These are phyloP conservation scores for Huntiella moniliformis DNA, from an alignment of 2,329 filamentous ascomycete species.

Conservation along the genomic window DNA sequence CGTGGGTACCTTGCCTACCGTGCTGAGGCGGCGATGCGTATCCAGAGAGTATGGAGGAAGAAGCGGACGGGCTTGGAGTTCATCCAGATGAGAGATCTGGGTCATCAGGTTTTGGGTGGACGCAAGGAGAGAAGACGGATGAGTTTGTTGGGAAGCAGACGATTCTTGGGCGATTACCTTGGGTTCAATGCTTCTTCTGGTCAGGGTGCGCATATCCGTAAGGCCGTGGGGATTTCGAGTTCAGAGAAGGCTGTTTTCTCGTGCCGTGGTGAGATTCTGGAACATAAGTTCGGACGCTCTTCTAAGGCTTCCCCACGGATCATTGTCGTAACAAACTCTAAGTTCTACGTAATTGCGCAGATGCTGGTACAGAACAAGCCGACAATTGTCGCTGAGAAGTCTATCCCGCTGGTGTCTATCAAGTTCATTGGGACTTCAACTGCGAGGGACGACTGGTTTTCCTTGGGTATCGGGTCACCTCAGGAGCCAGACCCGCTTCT, in stretches of 20 bases:
- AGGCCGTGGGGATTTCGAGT: constrained; percentile 47
- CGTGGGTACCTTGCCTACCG: constrained; percentile 87
- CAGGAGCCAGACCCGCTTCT: constrained; percentile 88
- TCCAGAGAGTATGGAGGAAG: constrained; percentile 89
- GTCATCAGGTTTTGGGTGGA: constrained; percentile 61
- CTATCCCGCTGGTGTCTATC: constrained; percentile 69
- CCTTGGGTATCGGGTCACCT: constrained; percentile 69
- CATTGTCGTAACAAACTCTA: constrained; percentile 65
- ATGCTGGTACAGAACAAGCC: constrained; percentile 64
- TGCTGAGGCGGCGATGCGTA: constrained; percentile 77
- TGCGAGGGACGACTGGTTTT: constrained; percentile 90
- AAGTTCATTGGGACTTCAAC: constrained; percentile 71
- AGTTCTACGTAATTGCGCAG: constrained; percentile 79
- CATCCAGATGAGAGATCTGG: constrained; percentile 70
- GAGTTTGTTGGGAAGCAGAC: constrained; percentile 75
- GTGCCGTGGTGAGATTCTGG: constrained; percentile 71
- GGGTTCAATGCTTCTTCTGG: constrained; percentile 67
- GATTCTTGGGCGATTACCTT: constrained; percentile 89
- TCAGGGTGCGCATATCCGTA: constrained; percentile 63
- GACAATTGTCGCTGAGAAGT: constrained; percentile 62
- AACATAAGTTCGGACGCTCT: constrained; percentile 89
- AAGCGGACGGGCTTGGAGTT: constrained; percentile 82
- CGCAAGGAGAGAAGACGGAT: constrained; percentile 83
- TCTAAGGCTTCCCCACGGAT: constrained; percentile 82
- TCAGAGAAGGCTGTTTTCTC: constrained; percentile 74